Evolutionary conservation across 73 alveolate genomes (phyloP).

Genomic region (Uronychia setigera): DNA sequence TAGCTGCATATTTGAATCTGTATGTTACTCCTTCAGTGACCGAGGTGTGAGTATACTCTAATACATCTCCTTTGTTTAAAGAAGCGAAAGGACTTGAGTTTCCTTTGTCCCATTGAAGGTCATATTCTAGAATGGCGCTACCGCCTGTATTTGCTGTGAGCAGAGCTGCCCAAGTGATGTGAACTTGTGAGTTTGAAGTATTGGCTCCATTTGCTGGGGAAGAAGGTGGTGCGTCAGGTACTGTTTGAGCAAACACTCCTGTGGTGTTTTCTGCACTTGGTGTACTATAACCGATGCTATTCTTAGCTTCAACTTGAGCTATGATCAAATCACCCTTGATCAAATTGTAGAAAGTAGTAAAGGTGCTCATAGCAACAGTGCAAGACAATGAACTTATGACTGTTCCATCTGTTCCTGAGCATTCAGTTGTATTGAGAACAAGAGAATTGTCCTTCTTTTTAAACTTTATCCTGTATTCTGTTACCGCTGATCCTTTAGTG

Average conservation of each 20-base stretch:
- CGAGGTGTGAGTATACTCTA: slow-evolving; percentile 6
- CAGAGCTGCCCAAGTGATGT: slow-evolving; percentile 25
- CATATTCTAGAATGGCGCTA: slow-evolving; percentile 13
- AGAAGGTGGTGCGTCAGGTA: slow-evolving; percentile 12
- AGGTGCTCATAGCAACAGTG: slow-evolving; percentile 45
- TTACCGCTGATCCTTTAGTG: slow-evolving; percentile 7
- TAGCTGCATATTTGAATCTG: slow-evolving; percentile 32
- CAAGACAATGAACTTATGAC: slow-evolving; percentile 27
- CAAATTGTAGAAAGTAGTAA: slow-evolving; percentile 13
- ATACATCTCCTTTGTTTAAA: background rate
- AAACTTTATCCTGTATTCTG: background rate
- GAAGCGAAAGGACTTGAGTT: slow-evolving; percentile 11
- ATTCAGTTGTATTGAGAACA: background rate
- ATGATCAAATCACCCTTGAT: slow-evolving; percentile 13
- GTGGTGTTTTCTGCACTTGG: slow-evolving; percentile 6
- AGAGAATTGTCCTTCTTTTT: background rate
- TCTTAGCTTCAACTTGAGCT: slow-evolving; percentile 16
- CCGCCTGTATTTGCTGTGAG: slow-evolving; percentile 31
- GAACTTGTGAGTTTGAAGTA: slow-evolving; percentile 1
- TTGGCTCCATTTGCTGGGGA: slow-evolving; percentile 32
- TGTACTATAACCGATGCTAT: slow-evolving; percentile 16
- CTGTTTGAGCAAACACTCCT: slow-evolving; percentile 18
- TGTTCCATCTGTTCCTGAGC: slow-evolving; percentile 51
- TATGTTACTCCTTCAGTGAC: slow-evolving; percentile 20
- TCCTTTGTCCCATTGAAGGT: slow-evolving; percentile 45